Base-by-base conservation (phyloP, 306 rosid genomes). In the Lotus japonicus region DNA sequence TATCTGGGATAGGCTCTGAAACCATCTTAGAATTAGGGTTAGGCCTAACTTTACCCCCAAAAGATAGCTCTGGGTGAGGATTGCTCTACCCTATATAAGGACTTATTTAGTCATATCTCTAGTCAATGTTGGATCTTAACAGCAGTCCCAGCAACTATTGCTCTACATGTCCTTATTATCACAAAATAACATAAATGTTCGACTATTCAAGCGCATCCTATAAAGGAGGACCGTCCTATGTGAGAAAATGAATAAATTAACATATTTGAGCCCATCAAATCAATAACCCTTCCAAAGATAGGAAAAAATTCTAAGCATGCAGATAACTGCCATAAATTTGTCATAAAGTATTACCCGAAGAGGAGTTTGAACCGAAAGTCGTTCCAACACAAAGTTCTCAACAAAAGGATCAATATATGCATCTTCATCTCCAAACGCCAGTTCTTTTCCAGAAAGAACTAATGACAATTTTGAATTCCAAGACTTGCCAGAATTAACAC, bases 361-460 rank as follows among this genome's bases (percentile, higher is more conserved):
- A 73, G 98, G 97, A 83, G 94, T 90, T 76, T 94, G 98, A 66
- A 84, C 91, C 11, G 98, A 90, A 74, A 94, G 92, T 68, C 97
- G 88, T 88, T 94, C 98, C 81, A 90, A 77, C 72, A 94, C 96
- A 75, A 94, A 90, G 75, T 94, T 94, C 86, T 90, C 96, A 16
- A 90, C 98, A 75, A 94, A 94, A 35, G 84, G 84, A 58, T 94
- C 97, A 69, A 82, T 80, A 75, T 79, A 65, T 42, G 82, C 58
- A 76, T 79, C 86, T 66, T 80, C 88, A 66, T 83, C 86, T 67
- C 71, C 48, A 70, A 74, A 75, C 16, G 74, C 75, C 56, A 66
- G 87, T 59, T 83, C 96, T 79, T 83, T 83, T 54, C 86, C 86
- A 59, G 96, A 83, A 66, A 85, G 79, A 68, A 83, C 68, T 60